phyloP scores from a whole-genome alignment of 192 early-diverging fungal species.

The Gaertneriomyces semiglobifer region DNA sequence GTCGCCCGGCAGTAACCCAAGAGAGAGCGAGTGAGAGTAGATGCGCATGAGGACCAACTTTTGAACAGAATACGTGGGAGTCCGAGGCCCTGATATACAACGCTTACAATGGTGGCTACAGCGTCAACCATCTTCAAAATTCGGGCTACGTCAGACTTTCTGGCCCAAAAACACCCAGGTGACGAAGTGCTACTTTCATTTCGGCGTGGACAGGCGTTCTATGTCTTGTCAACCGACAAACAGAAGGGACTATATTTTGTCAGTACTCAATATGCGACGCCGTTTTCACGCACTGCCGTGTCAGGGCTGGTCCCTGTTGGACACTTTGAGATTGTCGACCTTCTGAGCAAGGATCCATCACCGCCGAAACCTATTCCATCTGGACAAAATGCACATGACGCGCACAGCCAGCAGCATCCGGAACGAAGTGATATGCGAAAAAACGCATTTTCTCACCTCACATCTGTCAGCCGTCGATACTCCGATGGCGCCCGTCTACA shows the following conservation, averaged over 20 bases:
- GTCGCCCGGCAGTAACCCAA: too few relatives aligned
- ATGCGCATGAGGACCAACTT: too few relatives aligned
- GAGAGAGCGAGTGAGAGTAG: too few relatives aligned
- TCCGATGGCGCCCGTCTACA: neutral
- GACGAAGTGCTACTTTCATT: conserved; percentile 39
- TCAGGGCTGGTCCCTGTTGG: conserved; percentile 46
- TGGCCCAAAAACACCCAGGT: conserved; percentile 33
- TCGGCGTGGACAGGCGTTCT: conserved; percentile 49
- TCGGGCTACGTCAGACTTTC: conserved; percentile 40
- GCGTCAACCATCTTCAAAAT: conserved; percentile 49
- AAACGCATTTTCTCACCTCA: too few relatives aligned
- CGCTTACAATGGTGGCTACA: conserved; percentile 27
- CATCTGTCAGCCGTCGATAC: neutral
- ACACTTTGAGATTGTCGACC: conserved; percentile 46
- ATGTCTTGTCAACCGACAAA: conserved; percentile 43
- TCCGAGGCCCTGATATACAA: too few relatives aligned
- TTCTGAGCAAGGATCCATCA: conserved; percentile 34
- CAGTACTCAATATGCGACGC: conserved; percentile 49
- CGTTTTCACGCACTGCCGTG: conserved; percentile 48
- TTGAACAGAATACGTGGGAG: too few relatives aligned
- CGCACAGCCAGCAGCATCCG: too few relatives aligned
- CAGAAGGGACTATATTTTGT: conserved; percentile 47
- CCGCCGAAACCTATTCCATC: neutral
- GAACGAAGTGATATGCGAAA: too few relatives aligned
- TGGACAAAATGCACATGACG: too few relatives aligned